These are phyloP conservation scores for Nyssa sinensis DNA, from an alignment of 148 eudicot species.

Conservation along the genomic window DNA sequence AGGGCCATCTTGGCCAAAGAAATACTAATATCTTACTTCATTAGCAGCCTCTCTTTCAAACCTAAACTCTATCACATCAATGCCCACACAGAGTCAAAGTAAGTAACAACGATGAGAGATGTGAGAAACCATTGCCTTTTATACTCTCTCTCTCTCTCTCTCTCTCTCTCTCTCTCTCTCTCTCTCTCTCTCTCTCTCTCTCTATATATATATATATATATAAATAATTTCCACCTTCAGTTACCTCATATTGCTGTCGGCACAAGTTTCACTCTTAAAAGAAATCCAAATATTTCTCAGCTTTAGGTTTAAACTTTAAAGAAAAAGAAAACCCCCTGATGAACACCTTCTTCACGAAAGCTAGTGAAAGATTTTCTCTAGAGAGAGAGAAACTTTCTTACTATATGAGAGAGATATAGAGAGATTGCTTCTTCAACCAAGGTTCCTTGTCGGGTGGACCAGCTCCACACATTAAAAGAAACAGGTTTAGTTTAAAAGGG, in stretches of 20 bases:
- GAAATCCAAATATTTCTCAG: background rate
- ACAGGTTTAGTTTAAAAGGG: conserved; percentile 28
- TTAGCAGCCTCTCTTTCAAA: conserved; percentile 23
- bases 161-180: too few species aligned
- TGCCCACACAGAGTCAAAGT: conserved; percentile 16
- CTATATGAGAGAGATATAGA: background rate
- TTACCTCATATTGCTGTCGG: conserved; percentile 26
- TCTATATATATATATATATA: too few species aligned
- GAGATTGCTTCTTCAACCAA: conserved; percentile 41
- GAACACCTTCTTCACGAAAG: conserved; percentile 26
- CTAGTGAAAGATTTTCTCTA: conserved; percentile 21
- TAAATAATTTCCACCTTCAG: too few species aligned
- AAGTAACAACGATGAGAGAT: conserved; percentile 5
- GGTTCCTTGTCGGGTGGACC: conserved; percentile 55
- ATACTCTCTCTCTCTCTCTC: conserved; percentile 2
- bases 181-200: too few species aligned
- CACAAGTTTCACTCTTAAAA: conserved; percentile 19
- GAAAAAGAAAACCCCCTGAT: too few species aligned
- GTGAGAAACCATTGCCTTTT: background rate
- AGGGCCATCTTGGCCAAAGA: background rate
- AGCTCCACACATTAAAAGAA: conserved; percentile 22
- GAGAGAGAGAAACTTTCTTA: background rate
- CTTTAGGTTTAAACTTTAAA: conserved; percentile 10
- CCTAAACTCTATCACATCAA: conserved; percentile 25
- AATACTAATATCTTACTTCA: conserved; percentile 1